Conservation (phyloP, 805 yeast genomes). For the Suhomyces sp. region DNA sequence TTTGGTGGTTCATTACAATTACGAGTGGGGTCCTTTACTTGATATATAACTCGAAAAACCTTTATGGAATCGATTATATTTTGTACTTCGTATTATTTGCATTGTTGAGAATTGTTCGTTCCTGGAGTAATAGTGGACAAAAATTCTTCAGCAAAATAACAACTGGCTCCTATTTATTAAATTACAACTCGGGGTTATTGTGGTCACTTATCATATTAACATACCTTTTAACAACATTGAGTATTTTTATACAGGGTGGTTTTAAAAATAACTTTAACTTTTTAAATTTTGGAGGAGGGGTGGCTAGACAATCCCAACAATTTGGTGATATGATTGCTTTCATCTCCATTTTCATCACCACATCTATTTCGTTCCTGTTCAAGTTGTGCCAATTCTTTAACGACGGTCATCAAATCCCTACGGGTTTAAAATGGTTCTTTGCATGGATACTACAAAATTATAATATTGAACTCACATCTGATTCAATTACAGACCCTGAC, state of each 20-base stretch:
- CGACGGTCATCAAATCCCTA: constrained; percentile 57
- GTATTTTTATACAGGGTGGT: constrained; percentile 25
- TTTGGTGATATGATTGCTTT: constrained; percentile 40
- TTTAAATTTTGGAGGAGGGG: constrained; percentile 4
- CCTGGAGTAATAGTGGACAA: constrained; percentile 92
- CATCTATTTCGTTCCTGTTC: constrained; percentile 49
- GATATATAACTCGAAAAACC: constrained; percentile 5
- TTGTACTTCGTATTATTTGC: constrained; percentile 18
- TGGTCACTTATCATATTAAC: constrained; percentile 53
- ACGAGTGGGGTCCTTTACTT: constrained; percentile 11
- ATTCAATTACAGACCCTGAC: constrained; percentile 6
- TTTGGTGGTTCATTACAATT: constrained; percentile 73
- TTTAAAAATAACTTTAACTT: constrained; percentile 20
- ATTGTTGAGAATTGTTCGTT: constrained; percentile 59
- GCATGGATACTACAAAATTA: constrained; percentile 31
- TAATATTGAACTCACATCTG: constrained; percentile 21
- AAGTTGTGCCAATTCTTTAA: constrained; percentile 53
- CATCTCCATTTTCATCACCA: constrained; percentile 45
- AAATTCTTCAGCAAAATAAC: constrained; percentile 51
- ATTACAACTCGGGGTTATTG: constrained; percentile 25
- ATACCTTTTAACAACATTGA: constrained; percentile 23
- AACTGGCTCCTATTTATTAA: constrained; percentile 43
- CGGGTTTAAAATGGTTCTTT: constrained; percentile 24
- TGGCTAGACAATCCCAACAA: constrained; percentile 12
- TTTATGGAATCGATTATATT: not conserved